A percentile compares a stretch with the other conserved stretches of the same genome.
phyloP scores from a whole-genome alignment of 305 asterid genomes.

The Fraxinus floribunda region DNA sequence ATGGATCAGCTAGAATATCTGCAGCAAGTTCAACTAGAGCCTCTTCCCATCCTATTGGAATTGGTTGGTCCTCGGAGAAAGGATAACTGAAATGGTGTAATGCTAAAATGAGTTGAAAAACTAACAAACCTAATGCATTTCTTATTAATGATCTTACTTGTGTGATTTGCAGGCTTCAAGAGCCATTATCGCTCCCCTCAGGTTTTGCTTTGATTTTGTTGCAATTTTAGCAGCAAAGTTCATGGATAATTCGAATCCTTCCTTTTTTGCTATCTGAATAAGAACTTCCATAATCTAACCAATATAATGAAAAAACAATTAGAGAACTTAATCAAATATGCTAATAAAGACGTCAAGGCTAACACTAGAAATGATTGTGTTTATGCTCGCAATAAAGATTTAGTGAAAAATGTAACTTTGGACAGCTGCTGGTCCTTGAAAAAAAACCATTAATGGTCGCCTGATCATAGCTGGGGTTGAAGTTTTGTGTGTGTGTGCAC shows the following conservation, averaged over 20 bases:
- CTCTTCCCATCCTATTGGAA: constrained; percentile 84
- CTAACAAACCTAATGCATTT: constrained; percentile 4
- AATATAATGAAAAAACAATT: neutral
- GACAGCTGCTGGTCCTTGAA: neutral
- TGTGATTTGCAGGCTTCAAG: constrained; percentile 92
- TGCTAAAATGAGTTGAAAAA: constrained; percentile 4
- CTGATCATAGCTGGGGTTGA: too few species aligned
- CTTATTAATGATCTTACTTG: constrained; percentile 43
- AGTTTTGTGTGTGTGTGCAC: too few species aligned
- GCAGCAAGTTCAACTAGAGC: constrained; percentile 60
- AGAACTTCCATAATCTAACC: constrained; percentile 72
- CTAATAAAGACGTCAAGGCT: neutral
- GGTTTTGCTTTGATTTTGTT: constrained; percentile 64
- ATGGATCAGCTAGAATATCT: constrained; percentile 64
- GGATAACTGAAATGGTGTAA: constrained; percentile 56
- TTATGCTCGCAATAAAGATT: neutral
- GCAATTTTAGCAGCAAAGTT: constrained; percentile 78
- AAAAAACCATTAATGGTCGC: neutral
- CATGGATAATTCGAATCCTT: constrained; percentile 65
- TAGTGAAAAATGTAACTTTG: neutral
- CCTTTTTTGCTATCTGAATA: constrained; percentile 65
- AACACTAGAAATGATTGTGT: neutral
- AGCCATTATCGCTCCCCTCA: constrained; percentile 81
- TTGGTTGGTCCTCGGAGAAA: constrained; percentile 76
- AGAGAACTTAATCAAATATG: constrained; percentile 6